These are phyloP conservation scores for Gossypium australe DNA, from an alignment of 345 rosid species.

Conservation along the genomic window DNA sequence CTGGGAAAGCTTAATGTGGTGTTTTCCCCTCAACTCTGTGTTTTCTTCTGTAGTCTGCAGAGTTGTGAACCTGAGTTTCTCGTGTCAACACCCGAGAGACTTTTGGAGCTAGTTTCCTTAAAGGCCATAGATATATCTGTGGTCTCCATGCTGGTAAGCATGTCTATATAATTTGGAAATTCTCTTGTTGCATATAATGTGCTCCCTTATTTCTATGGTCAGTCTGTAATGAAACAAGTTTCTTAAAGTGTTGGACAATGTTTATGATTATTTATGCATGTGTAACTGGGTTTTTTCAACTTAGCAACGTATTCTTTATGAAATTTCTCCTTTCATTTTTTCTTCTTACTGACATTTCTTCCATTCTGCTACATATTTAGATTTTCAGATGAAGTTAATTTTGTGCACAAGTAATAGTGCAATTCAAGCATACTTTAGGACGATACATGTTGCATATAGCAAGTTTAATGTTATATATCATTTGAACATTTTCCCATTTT, in stretches of 20 bases:
- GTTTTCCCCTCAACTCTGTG: slow-evolving; percentile 6
- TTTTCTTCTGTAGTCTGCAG: slow-evolving; percentile 46
- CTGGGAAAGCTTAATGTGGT: neutral
- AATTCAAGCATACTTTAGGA: neutral
- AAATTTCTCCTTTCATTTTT: neutral
- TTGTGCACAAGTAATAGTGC: neutral
- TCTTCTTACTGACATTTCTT: neutral
- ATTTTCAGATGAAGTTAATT: neutral
- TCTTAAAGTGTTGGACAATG: neutral
- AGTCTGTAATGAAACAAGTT: neutral
- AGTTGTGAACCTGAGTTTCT: slow-evolving; percentile 90
- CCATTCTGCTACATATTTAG: neutral
- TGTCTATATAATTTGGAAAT: slow-evolving; percentile 1
- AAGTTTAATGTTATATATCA: neutral
- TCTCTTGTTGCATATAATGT: neutral
- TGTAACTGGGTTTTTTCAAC: neutral
- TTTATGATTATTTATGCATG: neutral
- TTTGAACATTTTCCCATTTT: neutral
- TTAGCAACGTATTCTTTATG: neutral
- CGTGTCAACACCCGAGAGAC: slow-evolving; percentile 83
- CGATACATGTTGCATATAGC: neutral
- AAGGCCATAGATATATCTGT: slow-evolving; percentile 69
- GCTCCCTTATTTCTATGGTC: neutral
- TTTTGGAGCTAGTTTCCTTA: slow-evolving; percentile 64
- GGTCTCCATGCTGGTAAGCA: slow-evolving; percentile 70